These are phyloP conservation scores for Dactylellina parvicollis DNA, from an alignment of 2,329 filamentous ascomycete species.

Conservation along the genomic window DNA sequence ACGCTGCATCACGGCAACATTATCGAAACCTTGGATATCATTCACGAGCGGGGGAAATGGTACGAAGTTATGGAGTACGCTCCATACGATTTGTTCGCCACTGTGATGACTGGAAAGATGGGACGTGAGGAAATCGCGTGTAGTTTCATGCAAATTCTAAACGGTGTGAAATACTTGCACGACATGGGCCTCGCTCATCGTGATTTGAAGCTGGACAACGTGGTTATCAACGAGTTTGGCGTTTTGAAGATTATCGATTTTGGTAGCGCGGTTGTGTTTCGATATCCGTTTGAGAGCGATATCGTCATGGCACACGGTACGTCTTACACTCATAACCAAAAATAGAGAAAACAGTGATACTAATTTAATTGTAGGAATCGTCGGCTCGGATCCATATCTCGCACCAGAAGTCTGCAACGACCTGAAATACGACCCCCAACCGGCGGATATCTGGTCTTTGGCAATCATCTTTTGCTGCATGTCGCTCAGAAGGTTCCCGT, in stretches of 20 bases:
- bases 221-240: slow-evolving; percentile 92
- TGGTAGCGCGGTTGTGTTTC: slow-evolving; percentile 94
- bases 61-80: slow-evolving; percentile 99
- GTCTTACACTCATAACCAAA: slow-evolving; percentile 59
- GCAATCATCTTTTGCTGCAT: slow-evolving; percentile 99
- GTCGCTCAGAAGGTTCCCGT: slow-evolving; percentile 92
- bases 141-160: slow-evolving; percentile 91
- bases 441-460: slow-evolving; percentile 96
- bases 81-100: slow-evolving; percentile 93
- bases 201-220: slow-evolving; percentile 96
- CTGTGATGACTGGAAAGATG: slow-evolving; percentile 99
- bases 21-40: slow-evolving; percentile 95
- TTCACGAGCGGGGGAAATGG: slow-evolving; percentile 93
- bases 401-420: slow-evolving; percentile 96
- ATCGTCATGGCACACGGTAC: slow-evolving; percentile 82
- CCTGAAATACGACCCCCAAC: slow-evolving; percentile 90
- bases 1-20: slow-evolving; percentile 97
- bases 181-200: slow-evolving; percentile 94
- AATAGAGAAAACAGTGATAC: neutral
- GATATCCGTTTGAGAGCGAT: slow-evolving; percentile 94
- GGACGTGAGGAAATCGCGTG: slow-evolving; percentile 87
- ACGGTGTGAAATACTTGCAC: slow-evolving; percentile 92
- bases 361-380: slow-evolving; percentile 68
- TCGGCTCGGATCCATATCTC: slow-evolving; percentile 92
- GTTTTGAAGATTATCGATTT: slow-evolving; percentile 99